Percentiles rank a stretch among this genome's conserved stretches.
phyloP scores from a whole-genome alignment of 352 stramenopile species.

The Peronospora belbahrii region DNA sequence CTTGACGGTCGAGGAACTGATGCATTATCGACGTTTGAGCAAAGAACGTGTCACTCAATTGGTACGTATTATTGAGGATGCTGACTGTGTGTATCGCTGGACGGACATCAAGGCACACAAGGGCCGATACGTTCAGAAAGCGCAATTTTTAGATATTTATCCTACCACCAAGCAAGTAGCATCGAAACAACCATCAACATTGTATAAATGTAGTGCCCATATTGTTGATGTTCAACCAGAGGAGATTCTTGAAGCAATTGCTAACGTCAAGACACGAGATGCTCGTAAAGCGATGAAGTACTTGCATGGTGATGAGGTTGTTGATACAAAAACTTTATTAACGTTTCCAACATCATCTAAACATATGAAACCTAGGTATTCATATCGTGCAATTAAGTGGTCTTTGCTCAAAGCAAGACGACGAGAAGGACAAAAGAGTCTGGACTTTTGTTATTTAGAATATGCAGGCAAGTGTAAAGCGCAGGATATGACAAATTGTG shows the following conservation, averaged over 20 bases:
- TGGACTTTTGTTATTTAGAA: conserved; percentile 75
- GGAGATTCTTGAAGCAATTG: conserved; percentile 54
- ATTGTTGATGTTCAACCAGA: conserved; percentile 51
- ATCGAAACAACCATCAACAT: conserved; percentile 29
- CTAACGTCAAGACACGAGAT: conserved; percentile 46
- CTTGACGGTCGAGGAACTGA: conserved; percentile 60
- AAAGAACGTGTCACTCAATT: conserved; percentile 62
- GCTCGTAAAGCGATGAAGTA: conserved; percentile 43
- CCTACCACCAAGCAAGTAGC: conserved; percentile 29
- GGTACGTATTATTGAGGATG: conserved; percentile 62
- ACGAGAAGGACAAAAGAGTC: conserved; percentile 29
- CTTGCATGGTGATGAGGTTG: conserved; percentile 41
- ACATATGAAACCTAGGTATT: conserved; percentile 47
- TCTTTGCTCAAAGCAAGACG: conserved; percentile 24
- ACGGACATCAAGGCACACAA: conserved; percentile 27
- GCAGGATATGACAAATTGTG: conserved; percentile 26
- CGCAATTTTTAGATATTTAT: conserved; percentile 54
- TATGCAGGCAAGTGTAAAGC: conserved; percentile 59
- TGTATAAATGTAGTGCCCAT: conserved; percentile 59
- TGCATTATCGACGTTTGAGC: conserved; percentile 61
- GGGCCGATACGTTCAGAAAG: conserved; percentile 31
- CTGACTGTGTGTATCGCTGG: conserved; percentile 70
- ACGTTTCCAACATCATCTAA: conserved; percentile 51
- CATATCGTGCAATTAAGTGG: conserved; percentile 72
- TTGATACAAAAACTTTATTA: conserved; percentile 63